Base-by-base conservation (phyloP, 1,284 basidiomycete genomes). In the Cerioporus squamosus region DNA sequence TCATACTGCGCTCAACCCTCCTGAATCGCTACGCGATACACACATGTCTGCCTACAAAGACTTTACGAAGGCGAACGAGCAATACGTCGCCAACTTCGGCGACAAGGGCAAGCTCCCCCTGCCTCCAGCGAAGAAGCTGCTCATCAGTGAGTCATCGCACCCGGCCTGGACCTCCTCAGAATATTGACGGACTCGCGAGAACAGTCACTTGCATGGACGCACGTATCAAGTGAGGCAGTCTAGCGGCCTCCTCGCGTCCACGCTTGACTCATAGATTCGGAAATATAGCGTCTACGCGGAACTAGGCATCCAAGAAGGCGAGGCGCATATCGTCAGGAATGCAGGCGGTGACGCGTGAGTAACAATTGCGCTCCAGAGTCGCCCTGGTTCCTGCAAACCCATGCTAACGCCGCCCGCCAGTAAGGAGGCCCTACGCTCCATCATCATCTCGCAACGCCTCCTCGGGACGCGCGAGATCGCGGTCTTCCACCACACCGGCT, bases 151-250 rank as follows among this genome's bases (percentile, higher is more conserved):
- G 68, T 63, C 36, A 70, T 67, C 20, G 10, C n/a, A 0, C n/a
- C 24, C 43, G n/a, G 15, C 40, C 15, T 15, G 22, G 3, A 18
- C 17, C 15, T 26, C 22, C 9, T 15, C 33, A 36, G 33, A 36
- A 36, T n/a, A 26, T 15, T 14, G 48, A 26, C n/a, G 49, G 22
- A 55, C 39, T 48, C 18, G 23, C 20, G 17, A 15, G 15, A 42
- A 36, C 59, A 88, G 84, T 87, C 31, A 87, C 85, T 22, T 88
- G 86, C 74, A 89, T 88, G 86, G 87, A 88, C 70, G 84, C 85
- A 51, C 83, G 85, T 49, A 73, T 87, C 61, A 77, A 79, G 79
- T 75, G 58, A 68, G 68, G 60, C 39, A 10, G 18, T 48, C 36
- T 36, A 36, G 15, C 17, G 39, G 17, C 45, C 17, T 12, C 18